These are phyloP conservation scores for Apocynum venetum DNA, from an alignment of 257 asterid genomes.

Conservation along the genomic window DNA sequence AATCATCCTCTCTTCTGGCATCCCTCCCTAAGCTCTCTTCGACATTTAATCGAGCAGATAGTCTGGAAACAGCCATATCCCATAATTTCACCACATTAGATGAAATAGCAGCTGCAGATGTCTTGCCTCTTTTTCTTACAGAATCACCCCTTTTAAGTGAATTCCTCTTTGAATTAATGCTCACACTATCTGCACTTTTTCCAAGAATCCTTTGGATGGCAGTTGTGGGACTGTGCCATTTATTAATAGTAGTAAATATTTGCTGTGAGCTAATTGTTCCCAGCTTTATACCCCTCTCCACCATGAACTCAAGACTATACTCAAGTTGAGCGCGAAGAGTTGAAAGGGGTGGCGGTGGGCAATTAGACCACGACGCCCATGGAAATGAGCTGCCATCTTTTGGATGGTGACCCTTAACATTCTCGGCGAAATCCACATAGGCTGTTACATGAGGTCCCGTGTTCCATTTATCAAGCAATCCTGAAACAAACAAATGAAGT, in stretches of 20 bases:
- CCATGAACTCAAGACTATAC: slow-evolving; percentile 71
- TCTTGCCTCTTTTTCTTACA: slow-evolving; percentile 12
- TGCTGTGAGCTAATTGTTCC: slow-evolving; percentile 85
- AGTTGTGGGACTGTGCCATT: slow-evolving; percentile 82
- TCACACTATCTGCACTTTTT: slow-evolving; percentile 17
- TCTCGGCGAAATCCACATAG: slow-evolving; percentile 86
- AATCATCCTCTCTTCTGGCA: slow-evolving; percentile 44
- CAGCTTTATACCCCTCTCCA: slow-evolving; percentile 57
- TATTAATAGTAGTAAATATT: slow-evolving; percentile 65
- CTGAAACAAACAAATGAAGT: slow-evolving; percentile 33
- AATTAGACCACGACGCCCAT: slow-evolving; percentile 78
- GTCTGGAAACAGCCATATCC: slow-evolving; percentile 72
- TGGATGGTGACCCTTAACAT: slow-evolving; percentile 75
- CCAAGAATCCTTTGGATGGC: slow-evolving; percentile 60
- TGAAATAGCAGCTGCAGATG: slow-evolving; percentile 21
- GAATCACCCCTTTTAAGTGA: not conserved
- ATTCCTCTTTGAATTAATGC: slow-evolving; percentile 3
- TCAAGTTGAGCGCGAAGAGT: slow-evolving; percentile 60
- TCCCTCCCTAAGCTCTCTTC: slow-evolving; percentile 47
- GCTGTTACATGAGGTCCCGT: slow-evolving; percentile 86
- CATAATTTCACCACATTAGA: slow-evolving; percentile 42
- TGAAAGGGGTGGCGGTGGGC: slow-evolving; percentile 54
- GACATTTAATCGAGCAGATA: slow-evolving; percentile 50
- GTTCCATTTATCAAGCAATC: slow-evolving; percentile 82
- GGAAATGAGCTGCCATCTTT: slow-evolving; percentile 82